Evolutionary conservation across 257 asterid species (phyloP).

Genomic region (Capsicum chinense): DNA sequence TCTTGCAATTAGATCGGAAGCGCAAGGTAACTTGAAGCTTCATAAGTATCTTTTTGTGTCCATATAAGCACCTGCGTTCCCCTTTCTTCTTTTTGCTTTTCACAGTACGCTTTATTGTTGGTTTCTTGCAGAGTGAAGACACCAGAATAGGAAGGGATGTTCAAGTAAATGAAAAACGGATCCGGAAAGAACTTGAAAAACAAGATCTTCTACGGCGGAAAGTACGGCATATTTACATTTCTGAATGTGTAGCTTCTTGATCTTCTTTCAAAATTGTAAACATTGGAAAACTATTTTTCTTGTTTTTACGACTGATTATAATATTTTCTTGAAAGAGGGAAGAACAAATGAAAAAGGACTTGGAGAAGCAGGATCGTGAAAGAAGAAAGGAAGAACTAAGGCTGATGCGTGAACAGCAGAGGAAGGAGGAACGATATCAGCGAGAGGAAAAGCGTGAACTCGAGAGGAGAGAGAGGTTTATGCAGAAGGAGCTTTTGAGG

Average conservation of each 20-base stretch:
- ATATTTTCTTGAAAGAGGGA: conserved; percentile 63
- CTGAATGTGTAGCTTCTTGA: conserved; percentile 21
- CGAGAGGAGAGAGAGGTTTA: conserved; percentile 90
- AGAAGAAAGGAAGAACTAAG: conserved; percentile 84
- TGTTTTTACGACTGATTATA: conserved; percentile 34
- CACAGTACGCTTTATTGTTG: conserved; percentile 24
- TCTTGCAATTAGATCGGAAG: conserved; percentile 40
- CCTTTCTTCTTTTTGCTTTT: conserved; percentile 30
- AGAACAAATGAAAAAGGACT: conserved; percentile 90
- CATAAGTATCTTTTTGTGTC: not conserved
- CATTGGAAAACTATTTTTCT: not conserved
- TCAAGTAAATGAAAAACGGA: conserved; percentile 76
- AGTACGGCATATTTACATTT: conserved; percentile 47
- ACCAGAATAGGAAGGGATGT: conserved; percentile 69
- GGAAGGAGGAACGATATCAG: conserved; percentile 85
- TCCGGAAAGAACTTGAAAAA: conserved; percentile 82
- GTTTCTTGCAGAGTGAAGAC: conserved; percentile 66
- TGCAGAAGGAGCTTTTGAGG: conserved; percentile 86
- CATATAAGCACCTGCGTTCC: conserved; percentile 24
- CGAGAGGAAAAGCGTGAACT: conserved; percentile 98
- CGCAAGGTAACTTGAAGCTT: conserved; percentile 61
- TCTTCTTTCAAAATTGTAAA: not conserved
- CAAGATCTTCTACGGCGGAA: conserved; percentile 79
- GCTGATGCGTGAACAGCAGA: conserved; percentile 81
- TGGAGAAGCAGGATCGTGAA: conserved; percentile 95